phyloP scores from a whole-genome alignment of 1,284 basidiomycete genomes.

The Pterulicium gracile region DNA sequence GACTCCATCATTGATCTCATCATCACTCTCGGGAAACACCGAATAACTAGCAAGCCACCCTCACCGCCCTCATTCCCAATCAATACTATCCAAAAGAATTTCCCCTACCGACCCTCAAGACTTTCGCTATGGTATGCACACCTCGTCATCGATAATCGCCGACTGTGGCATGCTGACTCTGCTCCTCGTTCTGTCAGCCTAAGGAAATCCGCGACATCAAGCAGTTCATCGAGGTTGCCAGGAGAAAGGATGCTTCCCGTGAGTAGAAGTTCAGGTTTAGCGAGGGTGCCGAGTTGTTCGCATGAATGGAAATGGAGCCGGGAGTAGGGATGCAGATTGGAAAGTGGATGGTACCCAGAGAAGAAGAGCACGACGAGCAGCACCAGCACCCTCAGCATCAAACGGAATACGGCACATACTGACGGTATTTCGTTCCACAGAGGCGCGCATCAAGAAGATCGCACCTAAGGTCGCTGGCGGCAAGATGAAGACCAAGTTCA shows the following conservation, averaged over 20 bases:
- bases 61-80: neutral
- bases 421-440: no score
- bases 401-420: no score
- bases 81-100: neutral
- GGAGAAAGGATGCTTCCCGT: slow-evolving; percentile 81
- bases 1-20: no score
- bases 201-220: slow-evolving; percentile 99
- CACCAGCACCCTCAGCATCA: no score
- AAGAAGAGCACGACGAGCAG: no score
- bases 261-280: slow-evolving; percentile 17
- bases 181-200: slow-evolving; percentile 44
- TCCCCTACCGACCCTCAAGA: neutral
- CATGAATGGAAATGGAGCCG: no score
- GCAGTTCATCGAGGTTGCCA: slow-evolving; percentile 94
- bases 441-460: slow-evolving; percentile 95
- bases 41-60: neutral
- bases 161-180: neutral
- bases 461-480: slow-evolving; percentile 55
- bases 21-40: no score
- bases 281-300: no score
- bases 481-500: slow-evolving; percentile 94
- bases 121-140: neutral
- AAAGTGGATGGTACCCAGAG: no score
- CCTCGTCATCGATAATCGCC: neutral
- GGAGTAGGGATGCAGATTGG: no score